Conservation (phyloP, 2,329 filamentous ascomycete species). For the Westerdykella ornata region DNA sequence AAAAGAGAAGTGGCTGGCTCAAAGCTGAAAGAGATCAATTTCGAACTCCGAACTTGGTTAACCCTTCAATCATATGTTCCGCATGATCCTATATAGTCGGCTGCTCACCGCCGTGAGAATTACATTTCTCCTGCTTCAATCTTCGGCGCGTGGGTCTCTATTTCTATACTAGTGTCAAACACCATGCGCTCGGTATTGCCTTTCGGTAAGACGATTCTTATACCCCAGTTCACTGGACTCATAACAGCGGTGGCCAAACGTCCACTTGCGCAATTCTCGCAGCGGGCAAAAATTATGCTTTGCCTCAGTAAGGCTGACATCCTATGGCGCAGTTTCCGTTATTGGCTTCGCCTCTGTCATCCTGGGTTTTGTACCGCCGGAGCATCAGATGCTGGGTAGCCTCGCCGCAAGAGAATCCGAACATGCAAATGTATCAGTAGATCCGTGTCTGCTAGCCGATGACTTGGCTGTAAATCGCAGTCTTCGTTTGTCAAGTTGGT, state of each 20-base stretch:
- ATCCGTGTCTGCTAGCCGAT: constrained; percentile 23
- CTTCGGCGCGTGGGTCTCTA: background rate
- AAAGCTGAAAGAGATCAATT: no score
- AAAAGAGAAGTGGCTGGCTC: no score
- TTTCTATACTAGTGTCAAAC: background rate
- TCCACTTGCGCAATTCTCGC: background rate
- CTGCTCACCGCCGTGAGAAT: background rate
- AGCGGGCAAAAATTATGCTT: background rate
- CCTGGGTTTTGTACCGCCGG: constrained; percentile 2
- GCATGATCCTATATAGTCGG: no score
- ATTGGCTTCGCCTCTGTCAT: constrained; percentile 1
- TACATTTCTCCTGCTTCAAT: background rate
- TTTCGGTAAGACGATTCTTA: background rate
- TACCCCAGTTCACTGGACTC: no score
- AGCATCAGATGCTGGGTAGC: constrained; percentile 1
- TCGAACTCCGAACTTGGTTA: no score
- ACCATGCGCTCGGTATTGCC: background rate
- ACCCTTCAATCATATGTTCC: no score
- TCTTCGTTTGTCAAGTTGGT: constrained; percentile 25
- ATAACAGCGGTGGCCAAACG: no score
- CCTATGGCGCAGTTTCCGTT: constrained; percentile 4
- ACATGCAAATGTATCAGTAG: background rate
- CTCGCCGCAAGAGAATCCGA: background rate
- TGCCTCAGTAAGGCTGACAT: background rate
- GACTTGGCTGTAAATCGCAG: constrained; percentile 20